A percentile compares a stretch with the other conserved stretches of the same genome.
phyloP scores from a whole-genome alignment of 139 green algal genomes.

The Spirogloea muscicola region DNA sequence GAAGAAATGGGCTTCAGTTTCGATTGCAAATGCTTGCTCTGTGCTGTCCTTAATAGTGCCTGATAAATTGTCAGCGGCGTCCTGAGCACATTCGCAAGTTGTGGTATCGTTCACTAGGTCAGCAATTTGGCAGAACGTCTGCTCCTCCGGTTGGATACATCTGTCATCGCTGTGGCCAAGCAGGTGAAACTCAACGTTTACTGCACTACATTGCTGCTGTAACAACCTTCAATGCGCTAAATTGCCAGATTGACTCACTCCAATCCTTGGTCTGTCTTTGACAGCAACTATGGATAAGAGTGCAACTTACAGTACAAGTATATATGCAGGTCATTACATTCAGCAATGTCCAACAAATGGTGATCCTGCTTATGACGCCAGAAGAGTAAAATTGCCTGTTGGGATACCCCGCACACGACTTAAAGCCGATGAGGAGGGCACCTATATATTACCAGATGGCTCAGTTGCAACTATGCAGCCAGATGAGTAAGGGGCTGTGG shows the following conservation, averaged over 20 bases:
- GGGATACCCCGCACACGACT: constrained; percentile 48
- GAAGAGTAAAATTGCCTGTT: constrained; percentile 36
- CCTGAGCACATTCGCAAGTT: too few relatives aligned
- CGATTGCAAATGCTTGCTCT: too few relatives aligned
- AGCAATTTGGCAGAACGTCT: neutral
- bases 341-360: constrained; percentile 57
- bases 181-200: too few relatives aligned
- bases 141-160: constrained; percentile 48
- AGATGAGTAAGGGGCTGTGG: too few relatives aligned
- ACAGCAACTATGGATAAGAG: neutral
- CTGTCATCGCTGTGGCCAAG: constrained; percentile 49
- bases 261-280: neutral
- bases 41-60: too few relatives aligned
- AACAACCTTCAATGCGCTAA: neutral
- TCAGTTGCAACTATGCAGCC: constrained; percentile 15
- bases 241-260: neutral
- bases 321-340: constrained; percentile 56
- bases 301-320: too few relatives aligned
- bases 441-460: constrained; percentile 46
- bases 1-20: constrained; percentile 1
- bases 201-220: too few relatives aligned
- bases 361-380: constrained; percentile 51
- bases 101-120: too few relatives aligned
- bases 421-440: constrained; percentile 30
- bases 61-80: too few relatives aligned